These are phyloP conservation scores for Alternaria tenuissima DNA, from an alignment of 2,329 filamentous ascomycete genomes.

Conservation along the genomic window DNA sequence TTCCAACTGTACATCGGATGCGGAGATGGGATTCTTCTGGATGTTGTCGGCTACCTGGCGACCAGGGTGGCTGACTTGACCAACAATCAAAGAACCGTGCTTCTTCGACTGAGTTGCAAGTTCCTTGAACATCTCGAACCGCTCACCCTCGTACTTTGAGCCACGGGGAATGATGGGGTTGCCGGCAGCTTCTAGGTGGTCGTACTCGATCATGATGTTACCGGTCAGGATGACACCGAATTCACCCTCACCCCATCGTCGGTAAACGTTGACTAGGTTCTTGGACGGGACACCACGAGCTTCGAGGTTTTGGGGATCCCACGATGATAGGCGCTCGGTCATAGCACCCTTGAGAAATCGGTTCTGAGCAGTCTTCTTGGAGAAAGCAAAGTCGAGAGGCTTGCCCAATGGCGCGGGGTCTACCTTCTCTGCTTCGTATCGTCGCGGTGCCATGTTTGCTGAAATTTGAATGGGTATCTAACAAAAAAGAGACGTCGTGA, in stretches of 20 bases:
- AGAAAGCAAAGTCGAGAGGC: slow-evolving; percentile 57
- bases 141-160: slow-evolving; percentile 61
- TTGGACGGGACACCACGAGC: slow-evolving; percentile 64
- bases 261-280: slow-evolving; percentile 63
- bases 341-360: slow-evolving; percentile 74
- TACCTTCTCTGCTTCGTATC: slow-evolving; percentile 53
- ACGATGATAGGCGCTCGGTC: slow-evolving; percentile 70
- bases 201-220: slow-evolving; percentile 70
- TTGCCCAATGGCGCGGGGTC: slow-evolving; percentile 53
- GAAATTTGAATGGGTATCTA: slow-evolving; percentile 5
- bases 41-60: slow-evolving; percentile 60
- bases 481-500: background rate
- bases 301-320: slow-evolving; percentile 62
- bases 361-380: slow-evolving; percentile 66
- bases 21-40: slow-evolving; percentile 60
- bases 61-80: slow-evolving; percentile 70
- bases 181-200: slow-evolving; percentile 64
- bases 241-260: slow-evolving; percentile 61
- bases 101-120: slow-evolving; percentile 64
- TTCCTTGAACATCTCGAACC: slow-evolving; percentile 68
- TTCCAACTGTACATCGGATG: slow-evolving; percentile 54
- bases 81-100: slow-evolving; percentile 66
- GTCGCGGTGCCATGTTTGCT: slow-evolving; percentile 45
- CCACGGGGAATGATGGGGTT: slow-evolving; percentile 68
- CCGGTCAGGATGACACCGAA: slow-evolving; percentile 65